Evolutionary conservation across 768 basidiomycete species (phyloP), one percentile per base, ranked within the genome.

Genomic region (Postia placenta): DNA sequence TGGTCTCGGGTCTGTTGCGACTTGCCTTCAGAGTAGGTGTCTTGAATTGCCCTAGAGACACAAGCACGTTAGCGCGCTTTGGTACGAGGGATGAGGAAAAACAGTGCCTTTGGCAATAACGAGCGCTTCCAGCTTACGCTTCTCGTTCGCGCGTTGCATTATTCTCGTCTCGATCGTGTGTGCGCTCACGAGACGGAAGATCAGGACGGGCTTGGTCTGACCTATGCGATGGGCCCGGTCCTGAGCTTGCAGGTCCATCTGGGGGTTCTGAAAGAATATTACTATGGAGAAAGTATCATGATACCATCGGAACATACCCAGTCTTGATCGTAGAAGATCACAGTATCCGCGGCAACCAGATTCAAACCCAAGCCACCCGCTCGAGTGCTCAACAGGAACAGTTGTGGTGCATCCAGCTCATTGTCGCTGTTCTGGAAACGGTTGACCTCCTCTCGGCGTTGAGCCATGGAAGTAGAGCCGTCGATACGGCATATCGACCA

Each of bases 181-280:
- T 4, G 80, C 84, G 19, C 83, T 87, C 30, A 95, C 81, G 3
- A 97, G 74, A 33, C 95, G 76, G 70, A 91, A 95, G 49, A 96
- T 83, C 38, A 96, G 73, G 45, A 96, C 92, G 0, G 92, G 92
- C 55, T 74, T 83, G 24, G 81, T 96, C 68, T 97, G 95, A 1
- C 95, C 95, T 42, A 99, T 97, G 11, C 96, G 81, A 66, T 99
- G 95, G 0, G 93, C 93, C 28, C 95, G 78, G 58, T 96, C 95
- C 63, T 93, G 90, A 0, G 95, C 95, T 68, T 99, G 95, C 2
- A 89, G 73, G 56, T 99, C 95, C 83, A 94, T 93, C 70, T 96
- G 94, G 0, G 94, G 93, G 59, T 91, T 92, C 88, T 91, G 49
- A 9, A 4, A 17, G 33, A 33, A 11, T 15, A 28, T 33, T 11